Percentiles rank a stretch among this genome's conserved stretches.
These are phyloP conservation scores for Melanomma pulvis-pyrius DNA, from an alignment of 495 filamentous ascomycete genomes.

Conservation along the genomic window DNA sequence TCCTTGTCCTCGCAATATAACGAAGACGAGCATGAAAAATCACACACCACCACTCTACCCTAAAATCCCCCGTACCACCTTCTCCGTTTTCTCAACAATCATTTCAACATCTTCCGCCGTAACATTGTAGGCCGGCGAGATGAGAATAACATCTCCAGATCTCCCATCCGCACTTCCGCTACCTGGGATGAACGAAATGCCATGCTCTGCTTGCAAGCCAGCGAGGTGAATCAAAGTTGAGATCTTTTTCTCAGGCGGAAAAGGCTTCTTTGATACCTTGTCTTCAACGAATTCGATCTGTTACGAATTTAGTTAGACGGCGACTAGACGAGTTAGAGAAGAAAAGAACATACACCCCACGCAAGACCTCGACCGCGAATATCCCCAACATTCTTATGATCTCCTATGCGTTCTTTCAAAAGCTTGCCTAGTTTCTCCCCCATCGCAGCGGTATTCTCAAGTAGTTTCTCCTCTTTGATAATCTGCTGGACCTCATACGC, in stretches of 20 bases:
- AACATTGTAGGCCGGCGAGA: slow-evolving; percentile 76
- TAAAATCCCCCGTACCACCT: slow-evolving; percentile 28
- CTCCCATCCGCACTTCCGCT: slow-evolving; percentile 68
- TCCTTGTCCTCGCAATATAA: too few relatives aligned
- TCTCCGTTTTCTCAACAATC: slow-evolving; percentile 39
- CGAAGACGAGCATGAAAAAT: background rate
- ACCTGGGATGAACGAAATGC: slow-evolving; percentile 68
- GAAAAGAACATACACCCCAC: slow-evolving; percentile 52
- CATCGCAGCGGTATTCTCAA: slow-evolving; percentile 56
- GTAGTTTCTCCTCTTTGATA: slow-evolving; percentile 56
- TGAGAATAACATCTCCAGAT: slow-evolving; percentile 72
- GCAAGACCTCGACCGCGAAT: slow-evolving; percentile 68
- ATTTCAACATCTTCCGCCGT: slow-evolving; percentile 40
- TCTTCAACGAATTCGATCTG: slow-evolving; percentile 60
- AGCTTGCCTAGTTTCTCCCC: slow-evolving; percentile 54
- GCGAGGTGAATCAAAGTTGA: slow-evolving; percentile 32
- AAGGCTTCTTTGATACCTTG: slow-evolving; percentile 60
- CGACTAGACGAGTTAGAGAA: background rate
- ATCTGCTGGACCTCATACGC: slow-evolving; percentile 64
- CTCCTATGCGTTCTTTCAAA: slow-evolving; percentile 51
- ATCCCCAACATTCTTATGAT: slow-evolving; percentile 62
- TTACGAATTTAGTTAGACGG: background rate
- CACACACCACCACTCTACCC: too few relatives aligned
- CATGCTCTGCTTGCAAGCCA: slow-evolving; percentile 41
- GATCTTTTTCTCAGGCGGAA: slow-evolving; percentile 37